A percentile compares a stretch with the other conserved stretches of the same genome.
Evolutionary conservation across 306 rosid species (phyloP).

Genomic region (Sophora flavescens): DNA sequence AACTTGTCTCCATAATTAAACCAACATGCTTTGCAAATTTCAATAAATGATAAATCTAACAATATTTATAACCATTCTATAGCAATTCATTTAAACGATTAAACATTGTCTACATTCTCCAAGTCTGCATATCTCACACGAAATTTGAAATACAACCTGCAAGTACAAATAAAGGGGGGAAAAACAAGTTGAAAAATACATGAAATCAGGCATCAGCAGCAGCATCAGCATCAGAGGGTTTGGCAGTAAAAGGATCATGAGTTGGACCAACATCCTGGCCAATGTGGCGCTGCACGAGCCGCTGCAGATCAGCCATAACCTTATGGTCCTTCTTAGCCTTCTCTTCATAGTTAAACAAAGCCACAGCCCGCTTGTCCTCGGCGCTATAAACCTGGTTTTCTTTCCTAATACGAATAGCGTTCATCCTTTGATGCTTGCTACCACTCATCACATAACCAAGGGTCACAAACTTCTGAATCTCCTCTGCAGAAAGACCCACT

Average conservation of each 20-base stretch:
- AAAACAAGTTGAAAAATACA: conserved; percentile 44
- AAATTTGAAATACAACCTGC: no score
- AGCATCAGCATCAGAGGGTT: conserved; percentile 61
- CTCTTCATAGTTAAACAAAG: conserved; percentile 95
- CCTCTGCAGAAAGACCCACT: no score
- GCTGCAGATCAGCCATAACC: conserved; percentile 98
- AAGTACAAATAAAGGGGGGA: conserved; percentile 14
- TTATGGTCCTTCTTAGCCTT: conserved; percentile 92
- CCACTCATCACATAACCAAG: no score
- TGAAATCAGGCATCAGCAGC: conserved; percentile 62
- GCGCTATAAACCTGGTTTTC: conserved; percentile 99
- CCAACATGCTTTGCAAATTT: no score
- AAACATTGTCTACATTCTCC: no score
- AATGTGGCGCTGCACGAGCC: conserved; percentile 93
- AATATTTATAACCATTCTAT: no score
- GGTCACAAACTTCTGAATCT: no score
- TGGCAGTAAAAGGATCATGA: conserved; percentile 82
- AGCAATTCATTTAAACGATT: no score
- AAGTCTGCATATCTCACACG: no score
- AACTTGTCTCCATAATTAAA: no score
- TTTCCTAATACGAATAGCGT: conserved; percentile 92
- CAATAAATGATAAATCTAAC: no score
- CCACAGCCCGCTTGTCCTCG: conserved; percentile 95
- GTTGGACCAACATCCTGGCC: conserved; percentile 98
- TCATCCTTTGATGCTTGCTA: no score